phyloP scores from a whole-genome alignment of 495 filamentous ascomycete species.

The Articulospora tetracladia region DNA sequence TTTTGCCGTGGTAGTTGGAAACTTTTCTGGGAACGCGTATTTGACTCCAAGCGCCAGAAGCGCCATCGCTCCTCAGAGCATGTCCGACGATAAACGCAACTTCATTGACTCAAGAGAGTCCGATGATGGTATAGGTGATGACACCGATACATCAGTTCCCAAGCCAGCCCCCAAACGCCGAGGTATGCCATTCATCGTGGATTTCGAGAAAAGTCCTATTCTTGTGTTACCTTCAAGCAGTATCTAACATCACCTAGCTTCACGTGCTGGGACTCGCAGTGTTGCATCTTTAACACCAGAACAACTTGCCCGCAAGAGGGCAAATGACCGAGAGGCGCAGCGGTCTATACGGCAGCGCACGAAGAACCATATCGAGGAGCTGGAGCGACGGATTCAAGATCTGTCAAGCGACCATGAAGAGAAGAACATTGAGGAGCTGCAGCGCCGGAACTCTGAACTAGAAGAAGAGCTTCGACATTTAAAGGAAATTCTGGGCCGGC shows the following conservation, averaged over 20 bases:
- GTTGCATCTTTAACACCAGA: slow-evolving; percentile 69
- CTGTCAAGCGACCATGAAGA: slow-evolving; percentile 34
- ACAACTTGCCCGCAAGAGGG: slow-evolving; percentile 74
- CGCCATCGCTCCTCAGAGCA: background rate
- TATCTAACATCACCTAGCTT: slow-evolving; percentile 11
- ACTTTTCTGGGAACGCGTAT: background rate
- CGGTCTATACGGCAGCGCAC: slow-evolving; percentile 80
- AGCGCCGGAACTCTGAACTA: slow-evolving; percentile 17
- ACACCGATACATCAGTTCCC: background rate
- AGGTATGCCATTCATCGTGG: background rate
- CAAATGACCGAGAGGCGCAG: slow-evolving; percentile 87
- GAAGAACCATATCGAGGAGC: slow-evolving; percentile 71
- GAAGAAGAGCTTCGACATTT: slow-evolving; percentile 16
- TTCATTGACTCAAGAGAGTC: background rate
- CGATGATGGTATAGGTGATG: background rate
- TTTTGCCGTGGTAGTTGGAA: background rate
- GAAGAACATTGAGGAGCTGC: slow-evolving; percentile 7
- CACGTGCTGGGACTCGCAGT: slow-evolving; percentile 52
- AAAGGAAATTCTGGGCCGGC: background rate
- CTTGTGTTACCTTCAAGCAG: too few relatives aligned
- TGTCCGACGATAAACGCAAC: background rate
- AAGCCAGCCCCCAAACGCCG: background rate
- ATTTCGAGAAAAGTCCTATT: background rate
- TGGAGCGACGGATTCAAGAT: slow-evolving; percentile 69
- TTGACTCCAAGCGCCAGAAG: background rate